Conservation (phyloP, 1,284 basidiomycete genomes). For the Trichosporon sp. region DNA sequence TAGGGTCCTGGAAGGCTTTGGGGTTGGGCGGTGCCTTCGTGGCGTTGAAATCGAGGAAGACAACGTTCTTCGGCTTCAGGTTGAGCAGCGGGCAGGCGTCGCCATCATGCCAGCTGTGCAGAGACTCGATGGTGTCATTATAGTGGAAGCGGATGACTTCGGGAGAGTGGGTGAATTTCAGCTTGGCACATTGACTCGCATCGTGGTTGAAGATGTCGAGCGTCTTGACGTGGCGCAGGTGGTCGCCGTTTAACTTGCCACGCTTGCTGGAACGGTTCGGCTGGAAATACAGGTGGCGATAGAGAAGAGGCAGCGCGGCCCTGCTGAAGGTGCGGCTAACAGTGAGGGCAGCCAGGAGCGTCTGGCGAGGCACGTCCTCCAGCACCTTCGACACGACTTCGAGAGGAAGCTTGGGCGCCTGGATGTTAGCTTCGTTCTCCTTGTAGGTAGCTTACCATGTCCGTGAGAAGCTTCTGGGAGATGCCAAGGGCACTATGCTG, state of each 20-base stretch:
- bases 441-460: not conserved
- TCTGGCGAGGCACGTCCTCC: not conserved
- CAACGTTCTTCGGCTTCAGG: not conserved
- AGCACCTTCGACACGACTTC: not conserved
- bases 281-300: not conserved
- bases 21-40: not conserved
- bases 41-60: not conserved
- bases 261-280: not conserved
- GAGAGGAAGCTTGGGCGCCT: not conserved
- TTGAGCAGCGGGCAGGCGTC: not conserved
- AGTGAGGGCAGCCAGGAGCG: not conserved
- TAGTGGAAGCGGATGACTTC: not conserved
- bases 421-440: not conserved
- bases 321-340: not conserved
- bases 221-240: not conserved
- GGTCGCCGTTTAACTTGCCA: not conserved
- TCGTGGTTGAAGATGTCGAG: not conserved
- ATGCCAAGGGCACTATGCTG: too few species aligned
- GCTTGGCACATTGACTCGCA: not conserved
- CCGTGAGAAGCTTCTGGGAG: not conserved
- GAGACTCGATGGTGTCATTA: not conserved
- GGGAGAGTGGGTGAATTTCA: not conserved
- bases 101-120: not conserved
- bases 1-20: not conserved
- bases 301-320: not conserved